Percentiles rank a stretch among this genome's conserved stretches.
phyloP scores from a whole-genome alignment of 148 eudicot species.

The Talinum fruticosum region DNA sequence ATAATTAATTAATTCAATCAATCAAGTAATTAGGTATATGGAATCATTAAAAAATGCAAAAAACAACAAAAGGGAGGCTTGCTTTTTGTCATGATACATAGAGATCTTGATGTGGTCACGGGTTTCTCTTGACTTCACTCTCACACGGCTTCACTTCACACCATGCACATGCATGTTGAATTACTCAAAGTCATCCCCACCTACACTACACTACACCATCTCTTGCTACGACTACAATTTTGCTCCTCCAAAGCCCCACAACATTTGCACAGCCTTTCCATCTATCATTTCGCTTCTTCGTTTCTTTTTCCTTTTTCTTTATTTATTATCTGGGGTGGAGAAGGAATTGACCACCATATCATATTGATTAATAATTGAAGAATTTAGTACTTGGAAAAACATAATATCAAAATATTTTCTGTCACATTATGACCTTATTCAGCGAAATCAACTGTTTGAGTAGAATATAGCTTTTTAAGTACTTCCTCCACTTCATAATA shows the following conservation, averaged over 20 bases:
- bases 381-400: neutral
- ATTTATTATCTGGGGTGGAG: neutral
- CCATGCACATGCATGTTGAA: slow-evolving; percentile 10
- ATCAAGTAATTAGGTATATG: neutral
- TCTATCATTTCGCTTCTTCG: neutral
- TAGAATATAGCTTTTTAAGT: too few relatives aligned
- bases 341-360: neutral
- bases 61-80: neutral
- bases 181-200: slow-evolving; percentile 17
- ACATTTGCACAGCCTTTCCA: neutral
- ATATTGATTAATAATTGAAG: too few relatives aligned
- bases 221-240: neutral
- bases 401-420: too few relatives aligned
- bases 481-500: too few relatives aligned
- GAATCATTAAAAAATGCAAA: neutral
- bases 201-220: neutral
- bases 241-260: neutral
- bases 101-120: slow-evolving; percentile 7
- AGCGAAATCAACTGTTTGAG: too few relatives aligned
- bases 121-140: slow-evolving; percentile 19
- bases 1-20: too few relatives aligned
- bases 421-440: too few relatives aligned
- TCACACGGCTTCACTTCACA: slow-evolving; percentile 12
- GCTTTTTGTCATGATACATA: neutral
- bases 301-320: neutral